phyloP scores from a whole-genome alignment of 768 basidiomycete genomes.

The Thelephora aurantiotincta region DNA sequence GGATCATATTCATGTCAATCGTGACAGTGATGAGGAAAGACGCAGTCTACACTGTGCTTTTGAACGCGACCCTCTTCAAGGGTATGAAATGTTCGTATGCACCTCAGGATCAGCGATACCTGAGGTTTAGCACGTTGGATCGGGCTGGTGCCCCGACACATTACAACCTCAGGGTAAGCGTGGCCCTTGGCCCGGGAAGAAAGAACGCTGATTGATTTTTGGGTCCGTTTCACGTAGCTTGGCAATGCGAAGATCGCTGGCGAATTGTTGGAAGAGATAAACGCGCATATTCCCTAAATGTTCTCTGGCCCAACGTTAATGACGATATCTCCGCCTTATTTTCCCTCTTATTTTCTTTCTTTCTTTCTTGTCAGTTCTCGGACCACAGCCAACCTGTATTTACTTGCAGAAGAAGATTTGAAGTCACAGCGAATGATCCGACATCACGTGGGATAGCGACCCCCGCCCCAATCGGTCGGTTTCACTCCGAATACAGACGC shows the following conservation, averaged over 20 bases:
- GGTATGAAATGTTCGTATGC: slow-evolving; percentile 65
- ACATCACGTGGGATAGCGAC: too few relatives aligned
- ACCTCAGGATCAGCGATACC: slow-evolving; percentile 59
- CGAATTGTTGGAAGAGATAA: slow-evolving; percentile 46
- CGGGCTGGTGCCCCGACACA: slow-evolving; percentile 37
- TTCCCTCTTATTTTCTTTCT: too few relatives aligned
- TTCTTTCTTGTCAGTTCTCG: too few relatives aligned
- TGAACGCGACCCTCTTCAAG: slow-evolving; percentile 64
- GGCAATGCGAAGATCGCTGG: slow-evolving; percentile 56
- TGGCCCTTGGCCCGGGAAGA: not conserved
- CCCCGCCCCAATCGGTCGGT: too few relatives aligned
- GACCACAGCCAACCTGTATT: too few relatives aligned
- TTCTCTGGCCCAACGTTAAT: too few relatives aligned
- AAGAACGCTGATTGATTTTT: not conserved
- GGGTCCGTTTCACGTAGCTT: slow-evolving; percentile 26
- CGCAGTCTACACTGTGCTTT: slow-evolving; percentile 58
- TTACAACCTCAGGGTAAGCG: slow-evolving; percentile 60
- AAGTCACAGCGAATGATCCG: too few relatives aligned
- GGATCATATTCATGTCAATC: not conserved
- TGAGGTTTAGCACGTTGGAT: slow-evolving; percentile 65
- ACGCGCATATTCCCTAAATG: slow-evolving; percentile 23
- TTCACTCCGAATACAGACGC: too few relatives aligned
- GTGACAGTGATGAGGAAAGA: slow-evolving; percentile 72
- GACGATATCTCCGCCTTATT: too few relatives aligned
- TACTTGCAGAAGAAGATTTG: too few relatives aligned